Evolutionary conservation across 2,329 filamentous ascomycete species (phyloP).

Genomic region (Rachicladosporium sp.): DNA sequence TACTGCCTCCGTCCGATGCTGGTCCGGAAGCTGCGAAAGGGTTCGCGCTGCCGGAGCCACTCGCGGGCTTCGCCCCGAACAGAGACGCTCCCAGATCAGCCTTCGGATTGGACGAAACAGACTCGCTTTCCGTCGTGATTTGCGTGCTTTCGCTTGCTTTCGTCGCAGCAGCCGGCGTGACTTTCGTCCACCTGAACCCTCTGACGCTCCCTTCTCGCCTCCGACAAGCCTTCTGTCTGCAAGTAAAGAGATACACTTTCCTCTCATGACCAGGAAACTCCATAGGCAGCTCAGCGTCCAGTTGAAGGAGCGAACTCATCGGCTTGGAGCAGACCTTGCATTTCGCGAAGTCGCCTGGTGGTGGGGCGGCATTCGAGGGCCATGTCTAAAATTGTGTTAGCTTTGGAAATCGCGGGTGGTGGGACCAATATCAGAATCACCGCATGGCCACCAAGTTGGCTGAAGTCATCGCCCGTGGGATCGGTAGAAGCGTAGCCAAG

Average conservation of each 20-base stretch:
- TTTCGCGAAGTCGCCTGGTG: conserved; percentile 64
- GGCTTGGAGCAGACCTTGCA: conserved; percentile 78
- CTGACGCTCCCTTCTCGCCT: conserved; percentile 73
- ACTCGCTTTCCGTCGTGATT: too few species aligned
- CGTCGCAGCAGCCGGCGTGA: conserved; percentile 15
- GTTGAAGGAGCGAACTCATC: conserved; percentile 76
- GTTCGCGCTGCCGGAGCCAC: conserved; percentile 15
- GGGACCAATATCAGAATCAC: conserved; percentile 41
- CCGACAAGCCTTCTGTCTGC: conserved; percentile 64
- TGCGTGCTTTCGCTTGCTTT: too few species aligned
- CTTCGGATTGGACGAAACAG: conserved; percentile 13
- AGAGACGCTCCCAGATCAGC: conserved; percentile 51
- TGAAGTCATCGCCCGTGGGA: conserved; percentile 67
- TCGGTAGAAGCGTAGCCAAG: conserved; percentile 81
- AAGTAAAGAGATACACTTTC: conserved; percentile 76
- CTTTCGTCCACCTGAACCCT: conserved; percentile 55
- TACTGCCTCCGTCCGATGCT: conserved; percentile 20
- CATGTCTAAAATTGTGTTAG: conserved; percentile 51
- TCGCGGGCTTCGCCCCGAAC: conserved; percentile 49
- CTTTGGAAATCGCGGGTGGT: too few species aligned
- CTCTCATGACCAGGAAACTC: conserved; percentile 78
- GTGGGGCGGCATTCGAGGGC: conserved; percentile 59
- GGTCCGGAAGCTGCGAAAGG: conserved; percentile 18
- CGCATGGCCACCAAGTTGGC: conserved; percentile 74
- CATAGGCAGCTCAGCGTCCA: conserved; percentile 82